A percentile compares a stretch with the other conserved stretches of the same genome.
These are phyloP conservation scores for Trichoderma virens DNA, from an alignment of 495 filamentous ascomycete genomes.

Conservation along the genomic window DNA sequence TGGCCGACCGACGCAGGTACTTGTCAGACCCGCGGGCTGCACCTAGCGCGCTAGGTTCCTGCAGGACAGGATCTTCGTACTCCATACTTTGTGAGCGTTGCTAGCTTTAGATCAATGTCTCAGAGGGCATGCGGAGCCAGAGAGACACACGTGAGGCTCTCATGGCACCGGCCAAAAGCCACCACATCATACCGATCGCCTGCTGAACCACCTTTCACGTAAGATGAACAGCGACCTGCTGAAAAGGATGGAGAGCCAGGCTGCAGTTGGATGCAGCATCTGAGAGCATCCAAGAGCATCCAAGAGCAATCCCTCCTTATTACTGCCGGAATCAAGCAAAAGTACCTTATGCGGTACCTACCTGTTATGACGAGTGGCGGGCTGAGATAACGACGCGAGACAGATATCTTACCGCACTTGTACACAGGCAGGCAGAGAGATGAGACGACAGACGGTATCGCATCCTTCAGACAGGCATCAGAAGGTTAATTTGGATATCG, in stretches of 20 bases:
- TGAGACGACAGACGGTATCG: too few relatives aligned
- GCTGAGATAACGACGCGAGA: neutral
- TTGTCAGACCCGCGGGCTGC: neutral
- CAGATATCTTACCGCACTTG: too few relatives aligned
- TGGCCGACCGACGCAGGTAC: neutral
- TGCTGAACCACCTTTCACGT: neutral
- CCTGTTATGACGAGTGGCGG: neutral
- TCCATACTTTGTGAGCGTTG: neutral
- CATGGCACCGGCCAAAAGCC: neutral
- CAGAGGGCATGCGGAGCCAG: neutral
- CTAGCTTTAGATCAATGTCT: neutral
- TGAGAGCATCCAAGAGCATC: too few relatives aligned
- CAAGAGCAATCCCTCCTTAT: too few relatives aligned
- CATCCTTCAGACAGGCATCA: too few relatives aligned
- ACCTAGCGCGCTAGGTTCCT: slow-evolving; percentile 1
- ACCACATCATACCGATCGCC: neutral
- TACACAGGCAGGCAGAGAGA: neutral
- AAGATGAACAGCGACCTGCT: too few relatives aligned
- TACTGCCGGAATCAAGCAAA: neutral
- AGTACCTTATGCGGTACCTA: neutral
- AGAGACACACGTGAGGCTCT: neutral
- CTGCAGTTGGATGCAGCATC: neutral
- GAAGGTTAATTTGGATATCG: too few relatives aligned
- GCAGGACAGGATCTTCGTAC: neutral
- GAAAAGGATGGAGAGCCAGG: neutral